Percentiles rank a stretch among this genome's conserved stretches.
Conservation (phyloP, 1,139 yeast genomes). For the Taiozyma sp. region DNA sequence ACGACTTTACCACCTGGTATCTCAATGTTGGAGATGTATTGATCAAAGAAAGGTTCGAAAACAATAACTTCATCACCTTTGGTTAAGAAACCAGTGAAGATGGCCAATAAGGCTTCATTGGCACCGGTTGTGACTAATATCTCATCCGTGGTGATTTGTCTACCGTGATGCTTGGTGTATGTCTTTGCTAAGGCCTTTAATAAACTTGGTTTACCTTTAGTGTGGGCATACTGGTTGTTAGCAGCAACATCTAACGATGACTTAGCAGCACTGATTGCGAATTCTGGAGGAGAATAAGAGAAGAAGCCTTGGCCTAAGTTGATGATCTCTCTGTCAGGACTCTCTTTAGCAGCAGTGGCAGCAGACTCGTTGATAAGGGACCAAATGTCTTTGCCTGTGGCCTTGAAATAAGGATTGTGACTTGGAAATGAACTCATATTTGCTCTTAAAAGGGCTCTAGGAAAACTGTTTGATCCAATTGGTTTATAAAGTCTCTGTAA, state of each 20-base stretch:
- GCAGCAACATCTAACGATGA: conserved; percentile 67
- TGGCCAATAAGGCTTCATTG: conserved; percentile 87
- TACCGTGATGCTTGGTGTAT: conserved; percentile 62
- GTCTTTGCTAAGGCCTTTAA: conserved; percentile 63
- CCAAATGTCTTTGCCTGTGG: conserved; percentile 79
- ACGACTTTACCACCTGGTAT: conserved; percentile 89
- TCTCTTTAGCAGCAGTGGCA: conserved; percentile 63
- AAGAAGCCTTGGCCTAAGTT: conserved; percentile 97
- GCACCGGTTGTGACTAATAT: conserved; percentile 93
- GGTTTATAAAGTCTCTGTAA: not conserved
- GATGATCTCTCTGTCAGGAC: conserved; percentile 62
- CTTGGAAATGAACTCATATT: conserved; percentile 20
- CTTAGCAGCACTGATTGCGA: conserved; percentile 81
- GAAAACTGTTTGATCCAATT: not conserved
- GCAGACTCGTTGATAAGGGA: conserved; percentile 92
- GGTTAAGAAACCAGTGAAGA: conserved; percentile 78
- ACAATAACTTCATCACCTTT: conserved; percentile 95
- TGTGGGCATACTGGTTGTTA: conserved; percentile 88
- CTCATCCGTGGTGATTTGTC: conserved; percentile 58
- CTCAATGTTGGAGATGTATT: conserved; percentile 89
- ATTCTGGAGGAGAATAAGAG: conserved; percentile 89
- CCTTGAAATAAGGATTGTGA: conserved; percentile 44
- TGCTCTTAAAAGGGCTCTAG: not conserved
- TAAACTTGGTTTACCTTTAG: conserved; percentile 80
- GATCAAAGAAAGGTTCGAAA: conserved; percentile 97